Evolutionary conservation across 2,329 filamentous ascomycete species (phyloP), one percentile per base, ranked within the genome.

Genomic region (Fusarium fujikuroi): DNA sequence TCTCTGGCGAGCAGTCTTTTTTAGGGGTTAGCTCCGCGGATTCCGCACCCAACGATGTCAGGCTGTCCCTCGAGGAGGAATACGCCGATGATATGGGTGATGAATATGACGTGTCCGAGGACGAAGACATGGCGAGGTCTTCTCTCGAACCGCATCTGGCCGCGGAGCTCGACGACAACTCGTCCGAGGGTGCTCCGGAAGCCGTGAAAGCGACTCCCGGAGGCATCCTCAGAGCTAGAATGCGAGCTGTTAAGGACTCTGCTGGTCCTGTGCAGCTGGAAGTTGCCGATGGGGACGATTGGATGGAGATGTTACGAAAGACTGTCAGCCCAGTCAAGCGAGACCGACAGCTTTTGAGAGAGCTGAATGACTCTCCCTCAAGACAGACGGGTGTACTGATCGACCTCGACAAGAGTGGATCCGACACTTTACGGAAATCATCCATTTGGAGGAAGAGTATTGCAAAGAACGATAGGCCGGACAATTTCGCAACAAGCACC

Each of bases 311-410:
- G 85, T 87, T 99, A 72, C 93, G 95, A 81, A 95, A 95, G 75
- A 98, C 96, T 10, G 94, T 98, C 76, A 97, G 94, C 78, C 95
- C 96, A 10, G 91, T 93, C 79, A 98, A 98, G 85, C 92, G 96
- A 78, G 93, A 98, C 84, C 93, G 95, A 66, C 92, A 92, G 34
- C 85, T 96, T 39, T 87, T 92, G 44, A 87, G 86, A 76, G 87
- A 86, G 32, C 78, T 88, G 83, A 83, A 91, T 87, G 85, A 92
- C 84, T 83, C 92, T 4, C 80, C 82, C 16, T 77, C 76, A 5
- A 80, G 77, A 64, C 75, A 77, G 43, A 75, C 73, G 10, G 77
- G 74, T 47, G 53, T 76, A 36, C 67, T 78, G 28, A 76, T 77
- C 34, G 73, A 77, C 36, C 74, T 79, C 39, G 78, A 78, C 54